Evolutionary conservation across 2,329 filamentous ascomycete genomes (phyloP).

Genomic region (Aspergillus pseudoglaucus): DNA sequence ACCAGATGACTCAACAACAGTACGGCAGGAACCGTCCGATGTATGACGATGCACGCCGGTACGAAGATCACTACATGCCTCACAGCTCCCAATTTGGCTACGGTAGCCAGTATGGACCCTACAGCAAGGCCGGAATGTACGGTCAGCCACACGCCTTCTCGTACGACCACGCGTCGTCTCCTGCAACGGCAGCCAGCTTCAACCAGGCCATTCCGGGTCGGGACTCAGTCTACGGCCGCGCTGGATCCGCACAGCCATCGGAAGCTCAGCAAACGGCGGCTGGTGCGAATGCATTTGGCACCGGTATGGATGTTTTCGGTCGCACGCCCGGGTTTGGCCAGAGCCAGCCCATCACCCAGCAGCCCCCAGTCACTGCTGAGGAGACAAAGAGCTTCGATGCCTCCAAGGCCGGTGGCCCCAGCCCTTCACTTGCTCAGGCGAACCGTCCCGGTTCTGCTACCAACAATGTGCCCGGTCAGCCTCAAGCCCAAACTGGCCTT

Average conservation of each 20-base stretch:
- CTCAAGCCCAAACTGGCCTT: constrained; percentile 44
- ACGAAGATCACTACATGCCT: constrained; percentile 43
- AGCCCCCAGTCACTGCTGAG: constrained; percentile 42
- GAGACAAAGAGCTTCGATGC: constrained; percentile 55
- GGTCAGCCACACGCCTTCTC: constrained; percentile 58
- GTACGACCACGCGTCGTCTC: constrained; percentile 60
- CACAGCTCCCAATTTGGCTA: constrained; percentile 50
- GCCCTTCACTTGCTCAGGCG: constrained; percentile 55
- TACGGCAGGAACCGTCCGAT: constrained; percentile 45
- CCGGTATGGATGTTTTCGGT: constrained; percentile 53
- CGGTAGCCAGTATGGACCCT: constrained; percentile 45
- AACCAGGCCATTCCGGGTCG: constrained; percentile 41
- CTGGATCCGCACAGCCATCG: constrained; percentile 51
- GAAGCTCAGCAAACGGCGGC: constrained; percentile 48
- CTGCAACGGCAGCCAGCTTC: constrained; percentile 50
- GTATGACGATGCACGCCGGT: constrained; percentile 45
- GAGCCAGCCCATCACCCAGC: constrained; percentile 48
- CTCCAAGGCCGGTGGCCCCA: constrained; percentile 52
- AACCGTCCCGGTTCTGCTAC: constrained; percentile 58
- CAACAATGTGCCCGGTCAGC: constrained; percentile 51
- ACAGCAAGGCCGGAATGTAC: constrained; percentile 56
- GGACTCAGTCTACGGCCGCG: constrained; percentile 55
- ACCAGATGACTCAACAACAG: constrained; percentile 43
- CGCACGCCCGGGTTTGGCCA: constrained; percentile 53
- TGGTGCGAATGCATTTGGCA: constrained; percentile 44